Base-by-base conservation (phyloP, 2,329 filamentous ascomycete genomes). In the Xylariaceae sp. region DNA sequence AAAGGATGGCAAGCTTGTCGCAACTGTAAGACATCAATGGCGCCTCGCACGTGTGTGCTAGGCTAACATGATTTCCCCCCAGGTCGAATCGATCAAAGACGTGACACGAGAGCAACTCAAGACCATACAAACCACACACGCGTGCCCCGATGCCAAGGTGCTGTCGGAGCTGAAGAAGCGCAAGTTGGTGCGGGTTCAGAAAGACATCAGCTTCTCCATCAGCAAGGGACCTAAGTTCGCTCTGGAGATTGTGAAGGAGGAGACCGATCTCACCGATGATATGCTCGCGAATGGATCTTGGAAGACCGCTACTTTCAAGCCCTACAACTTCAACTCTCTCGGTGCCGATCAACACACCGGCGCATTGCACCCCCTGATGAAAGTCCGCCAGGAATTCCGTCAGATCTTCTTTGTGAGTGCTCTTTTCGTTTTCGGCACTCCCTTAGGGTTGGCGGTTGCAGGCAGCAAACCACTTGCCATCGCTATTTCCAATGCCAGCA, bases 301-400 rank as follows among this genome's bases (percentile, higher is more conserved):
- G 94, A 93, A 97, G 80, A 90, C 88, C 47, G 90, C 90, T 7
- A 85, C 87, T 65, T 93, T 97, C 82, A 97, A 95, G 86, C 81
- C 81, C 1, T 84, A 84, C 69, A 78, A 78, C 67, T 78, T 78
- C 71, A 73, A 78, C 53, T 78, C 81, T 2, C 76, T 87, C 42
- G 85, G 85, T 18, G 78, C 81, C 2, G 82, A 85, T 66, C 84
- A 87, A 72, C 78, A 81, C 63, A 78, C 84, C 11, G 84, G 85
- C 55, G 82, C 84, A 11, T 75, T 82, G 71, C 88, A 82, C 72
- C 86, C 87, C 71, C 78, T 99, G 67, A 97, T 92, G 78, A 97
- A 97, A 80, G 93, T 97, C 69, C 88, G 94, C 68, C 85, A 90
- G 69, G 94, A 97, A 77, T 96, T 99, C 83, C 83, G 94, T 30